A percentile compares a stretch with the other conserved stretches of the same genome.
phyloP scores from a whole-genome alignment of 1,284 basidiomycete species.

The Papiliotrema nemorosa region DNA sequence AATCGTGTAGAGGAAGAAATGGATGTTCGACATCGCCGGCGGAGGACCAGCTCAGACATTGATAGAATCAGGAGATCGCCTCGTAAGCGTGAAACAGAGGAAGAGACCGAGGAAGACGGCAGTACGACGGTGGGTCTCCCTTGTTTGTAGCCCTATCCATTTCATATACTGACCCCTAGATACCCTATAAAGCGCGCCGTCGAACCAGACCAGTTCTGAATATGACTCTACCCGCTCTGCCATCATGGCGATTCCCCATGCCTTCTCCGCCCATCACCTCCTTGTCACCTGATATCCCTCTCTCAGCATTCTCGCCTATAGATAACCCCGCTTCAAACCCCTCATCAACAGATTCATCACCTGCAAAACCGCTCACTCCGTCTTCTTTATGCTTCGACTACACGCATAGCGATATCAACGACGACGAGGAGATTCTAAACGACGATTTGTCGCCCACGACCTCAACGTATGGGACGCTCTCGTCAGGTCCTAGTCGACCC shows the following conservation, averaged over 20 bases:
- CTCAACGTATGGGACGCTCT: not conserved
- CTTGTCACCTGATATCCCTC: constrained; percentile 29
- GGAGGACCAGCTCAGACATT: not conserved
- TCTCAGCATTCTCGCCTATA: constrained; percentile 26
- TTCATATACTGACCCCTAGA: constrained; percentile 3
- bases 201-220: constrained; percentile 7
- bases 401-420: not conserved
- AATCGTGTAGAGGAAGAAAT: not conserved
- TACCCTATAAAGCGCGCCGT: constrained; percentile 11
- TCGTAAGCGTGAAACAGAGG: not conserved
- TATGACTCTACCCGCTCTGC: constrained; percentile 17
- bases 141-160: not conserved
- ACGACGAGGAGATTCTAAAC: constrained; percentile 1
- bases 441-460: constrained; percentile 5
- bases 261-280: constrained; percentile 33
- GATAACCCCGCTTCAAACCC: constrained; percentile 16
- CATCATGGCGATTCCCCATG: constrained; percentile 31
- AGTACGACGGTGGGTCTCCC: not conserved
- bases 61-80: not conserved
- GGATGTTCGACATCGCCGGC: not conserved
- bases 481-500: not conserved
- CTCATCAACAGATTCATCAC: constrained; percentile 4
- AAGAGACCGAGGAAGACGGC: not conserved
- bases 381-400: not conserved
- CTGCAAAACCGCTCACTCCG: not conserved